Conservation (phyloP, 1,139 yeast species). For the Eremothecium sinecaudum region DNA sequence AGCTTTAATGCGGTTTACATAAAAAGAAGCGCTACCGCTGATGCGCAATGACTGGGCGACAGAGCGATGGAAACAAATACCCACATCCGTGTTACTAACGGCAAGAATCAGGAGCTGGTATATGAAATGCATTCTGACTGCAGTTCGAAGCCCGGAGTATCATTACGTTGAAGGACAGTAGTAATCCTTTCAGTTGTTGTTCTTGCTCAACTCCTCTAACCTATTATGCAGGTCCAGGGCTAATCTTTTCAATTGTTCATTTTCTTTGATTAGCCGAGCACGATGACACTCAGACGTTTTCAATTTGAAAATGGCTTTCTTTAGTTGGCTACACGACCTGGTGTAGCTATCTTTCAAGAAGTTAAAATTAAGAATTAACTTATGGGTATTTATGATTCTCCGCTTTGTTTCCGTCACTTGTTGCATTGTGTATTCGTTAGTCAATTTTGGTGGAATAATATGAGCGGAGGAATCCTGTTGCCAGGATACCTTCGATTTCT, state of each 20-base stretch:
- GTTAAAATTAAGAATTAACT: constrained; percentile 26
- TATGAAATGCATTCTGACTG: too few species aligned
- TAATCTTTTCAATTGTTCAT: constrained; percentile 21
- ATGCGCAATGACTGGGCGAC: too few species aligned
- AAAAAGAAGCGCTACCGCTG: too few species aligned
- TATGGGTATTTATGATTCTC: constrained; percentile 29
- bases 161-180: too few species aligned
- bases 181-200: too few species aligned
- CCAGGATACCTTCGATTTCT: constrained; percentile 3
- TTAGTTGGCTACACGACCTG: constrained; percentile 28
- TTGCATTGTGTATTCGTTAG: constrained; percentile 18
- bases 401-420: constrained; percentile 25
- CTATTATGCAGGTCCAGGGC: constrained; percentile 12
- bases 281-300: constrained; percentile 32
- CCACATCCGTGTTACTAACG: too few species aligned
- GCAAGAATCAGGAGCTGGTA: too few species aligned
- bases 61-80: too few species aligned
- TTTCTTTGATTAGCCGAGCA: constrained; percentile 27
- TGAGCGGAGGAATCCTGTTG: constrained; percentile 15
- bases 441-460: constrained; percentile 7
- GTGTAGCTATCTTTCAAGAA: constrained; percentile 29
- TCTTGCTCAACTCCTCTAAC: constrained; percentile 3
- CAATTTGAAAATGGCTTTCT: constrained; percentile 27
- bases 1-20: too few species aligned
- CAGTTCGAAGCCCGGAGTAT: too few species aligned